phyloP scores from a whole-genome alignment of 1,139 yeast species.

The Magnusiomyces clavatus region DNA sequence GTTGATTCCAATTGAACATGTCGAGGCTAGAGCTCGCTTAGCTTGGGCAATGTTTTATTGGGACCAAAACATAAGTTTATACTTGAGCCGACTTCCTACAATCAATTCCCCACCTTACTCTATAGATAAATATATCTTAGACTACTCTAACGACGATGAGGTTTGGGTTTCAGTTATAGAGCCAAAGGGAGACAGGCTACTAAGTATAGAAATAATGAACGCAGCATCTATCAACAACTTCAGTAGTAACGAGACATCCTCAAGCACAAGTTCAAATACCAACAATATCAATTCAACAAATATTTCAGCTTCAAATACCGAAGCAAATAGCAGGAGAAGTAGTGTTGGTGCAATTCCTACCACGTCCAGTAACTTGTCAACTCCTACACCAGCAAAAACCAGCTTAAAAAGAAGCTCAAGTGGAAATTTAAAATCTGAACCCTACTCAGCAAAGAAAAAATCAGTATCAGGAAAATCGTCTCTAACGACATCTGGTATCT shows the following conservation, averaged over 20 bases:
- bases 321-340: background rate
- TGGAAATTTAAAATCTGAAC: background rate
- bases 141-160: conserved; percentile 8
- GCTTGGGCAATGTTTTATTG: conserved; percentile 13
- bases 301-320: background rate
- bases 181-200: background rate
- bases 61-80: conserved; percentile 13
- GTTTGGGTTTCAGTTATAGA: conserved; percentile 11
- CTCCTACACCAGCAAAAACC: background rate
- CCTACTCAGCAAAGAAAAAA: background rate
- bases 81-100: conserved; percentile 12
- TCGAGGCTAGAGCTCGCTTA: conserved; percentile 11
- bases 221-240: background rate
- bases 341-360: background rate
- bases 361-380: too few relatives aligned
- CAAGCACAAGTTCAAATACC: background rate
- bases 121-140: conserved; percentile 7
- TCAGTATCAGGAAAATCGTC: background rate
- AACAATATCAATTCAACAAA: background rate
- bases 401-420: conserved; percentile 1
- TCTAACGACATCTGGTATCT: too few relatives aligned
- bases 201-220: conserved; percentile 2
- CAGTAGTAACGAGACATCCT: background rate
- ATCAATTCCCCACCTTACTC: conserved; percentile 9
- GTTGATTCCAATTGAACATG: conserved; percentile 7